Evolutionary conservation across 2,329 filamentous ascomycete species (phyloP).

Genomic region (Cercospora sesami): DNA sequence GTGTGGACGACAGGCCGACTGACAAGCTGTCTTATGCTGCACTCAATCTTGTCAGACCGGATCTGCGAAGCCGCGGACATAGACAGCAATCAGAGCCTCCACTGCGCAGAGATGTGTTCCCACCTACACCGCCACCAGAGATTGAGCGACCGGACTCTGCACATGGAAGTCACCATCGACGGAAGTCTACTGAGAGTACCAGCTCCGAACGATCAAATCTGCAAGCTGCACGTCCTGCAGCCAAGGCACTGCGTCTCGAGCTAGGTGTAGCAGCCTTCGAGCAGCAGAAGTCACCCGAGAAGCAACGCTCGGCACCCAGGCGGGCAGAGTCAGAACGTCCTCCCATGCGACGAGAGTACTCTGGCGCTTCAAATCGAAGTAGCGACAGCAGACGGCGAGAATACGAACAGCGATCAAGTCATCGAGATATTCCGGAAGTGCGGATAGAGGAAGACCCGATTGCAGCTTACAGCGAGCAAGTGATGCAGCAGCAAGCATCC

Average conservation of each 20-base stretch:
- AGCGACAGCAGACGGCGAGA: constrained; percentile 35
- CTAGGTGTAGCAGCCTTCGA: constrained; percentile 53
- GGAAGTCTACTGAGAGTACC: constrained; percentile 46
- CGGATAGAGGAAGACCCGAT: constrained; percentile 51
- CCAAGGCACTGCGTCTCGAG: constrained; percentile 50
- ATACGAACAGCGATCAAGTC: constrained; percentile 55
- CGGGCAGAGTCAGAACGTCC: constrained; percentile 50
- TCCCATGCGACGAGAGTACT: constrained; percentile 39
- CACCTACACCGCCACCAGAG: constrained; percentile 97
- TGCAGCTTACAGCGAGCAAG: constrained; percentile 40
- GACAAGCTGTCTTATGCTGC: constrained; percentile 90
- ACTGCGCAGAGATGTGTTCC: constrained; percentile 77
- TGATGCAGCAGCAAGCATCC: constrained; percentile 19
- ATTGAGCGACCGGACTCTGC: constrained; percentile 54
- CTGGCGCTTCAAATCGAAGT: constrained; percentile 28
- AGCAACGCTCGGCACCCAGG: constrained; percentile 42
- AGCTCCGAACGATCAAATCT: constrained; percentile 44
- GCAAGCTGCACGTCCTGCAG: constrained; percentile 46
- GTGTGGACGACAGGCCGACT: constrained; percentile 74
- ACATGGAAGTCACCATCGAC: constrained; percentile 25
- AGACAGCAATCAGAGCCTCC: constrained; percentile 85
- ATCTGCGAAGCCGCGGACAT: constrained; percentile 66
- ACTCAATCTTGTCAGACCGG: constrained; percentile 87
- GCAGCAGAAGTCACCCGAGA: constrained; percentile 34
- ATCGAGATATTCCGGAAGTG: constrained; percentile 65